Conservation (phyloP, 371 early-diverging fungal species). For the Syncephalastrum monosporum region DNA sequence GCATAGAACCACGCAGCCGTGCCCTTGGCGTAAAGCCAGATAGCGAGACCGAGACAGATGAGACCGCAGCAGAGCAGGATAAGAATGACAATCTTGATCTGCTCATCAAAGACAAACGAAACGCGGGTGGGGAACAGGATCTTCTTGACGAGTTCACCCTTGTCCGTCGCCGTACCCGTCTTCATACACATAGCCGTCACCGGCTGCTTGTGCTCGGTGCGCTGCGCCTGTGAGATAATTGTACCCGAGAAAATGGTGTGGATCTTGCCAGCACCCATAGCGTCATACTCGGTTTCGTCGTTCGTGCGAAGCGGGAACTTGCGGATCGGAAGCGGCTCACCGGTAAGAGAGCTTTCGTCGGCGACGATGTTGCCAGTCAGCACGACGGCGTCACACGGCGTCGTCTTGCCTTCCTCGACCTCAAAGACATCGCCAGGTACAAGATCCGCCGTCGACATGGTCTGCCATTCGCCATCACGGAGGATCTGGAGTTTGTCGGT, state of each 20-base stretch:
- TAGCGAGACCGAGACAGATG: slow-evolving; percentile 46
- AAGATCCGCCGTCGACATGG: slow-evolving; percentile 51
- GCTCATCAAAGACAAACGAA: slow-evolving; percentile 67
- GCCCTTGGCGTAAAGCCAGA: slow-evolving; percentile 51
- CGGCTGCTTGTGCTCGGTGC: slow-evolving; percentile 24
- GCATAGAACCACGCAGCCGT: slow-evolving; percentile 63
- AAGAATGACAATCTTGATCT: slow-evolving; percentile 66
- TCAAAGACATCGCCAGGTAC: slow-evolving; percentile 78
- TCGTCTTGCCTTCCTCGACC: slow-evolving; percentile 48
- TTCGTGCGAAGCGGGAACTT: slow-evolving; percentile 52
- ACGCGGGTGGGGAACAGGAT: slow-evolving; percentile 69
- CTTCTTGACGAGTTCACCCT: slow-evolving; percentile 75
- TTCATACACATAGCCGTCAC: slow-evolving; percentile 64
- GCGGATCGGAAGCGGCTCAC: slow-evolving; percentile 63
- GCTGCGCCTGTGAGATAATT: slow-evolving; percentile 44
- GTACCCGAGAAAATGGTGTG: slow-evolving; percentile 57
- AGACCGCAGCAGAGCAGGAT: slow-evolving; percentile 60
- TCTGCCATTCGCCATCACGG: slow-evolving; percentile 61
- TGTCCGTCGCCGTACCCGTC: slow-evolving; percentile 74
- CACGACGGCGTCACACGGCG: slow-evolving; percentile 71
- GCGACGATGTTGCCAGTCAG: slow-evolving; percentile 69
- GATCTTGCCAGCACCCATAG: slow-evolving; percentile 50
- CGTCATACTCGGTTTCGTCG: slow-evolving; percentile 29
- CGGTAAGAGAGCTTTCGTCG: slow-evolving; percentile 73
- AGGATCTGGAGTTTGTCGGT: slow-evolving; percentile 47